Percentiles rank a stretch among this genome's conserved stretches.
Conservation (phyloP, 148 eudicot genomes). For the Selenicereus undatus region DNA sequence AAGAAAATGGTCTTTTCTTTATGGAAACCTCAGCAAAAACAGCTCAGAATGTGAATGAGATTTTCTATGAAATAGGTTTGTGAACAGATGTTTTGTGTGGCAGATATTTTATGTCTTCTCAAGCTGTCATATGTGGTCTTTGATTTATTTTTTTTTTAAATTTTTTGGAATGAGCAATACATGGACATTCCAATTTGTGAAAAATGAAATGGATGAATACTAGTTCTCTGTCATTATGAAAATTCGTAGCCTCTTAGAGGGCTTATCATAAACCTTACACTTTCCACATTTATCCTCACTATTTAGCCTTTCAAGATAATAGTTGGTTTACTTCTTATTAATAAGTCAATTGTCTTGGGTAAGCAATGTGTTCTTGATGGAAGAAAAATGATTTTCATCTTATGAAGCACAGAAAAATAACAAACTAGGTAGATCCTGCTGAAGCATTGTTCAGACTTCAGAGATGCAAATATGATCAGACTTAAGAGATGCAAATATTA, state of each 20-base stretch:
- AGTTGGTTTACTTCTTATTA: background rate
- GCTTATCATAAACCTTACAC: background rate
- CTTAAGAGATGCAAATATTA: no score
- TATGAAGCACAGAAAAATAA: background rate
- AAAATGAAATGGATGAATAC: background rate
- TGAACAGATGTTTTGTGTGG: background rate
- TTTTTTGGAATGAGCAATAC: background rate
- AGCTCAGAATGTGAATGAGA: slow-evolving; percentile 83
- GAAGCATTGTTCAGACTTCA: no score
- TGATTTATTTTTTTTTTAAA: background rate
- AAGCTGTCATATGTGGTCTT: background rate
- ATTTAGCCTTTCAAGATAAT: background rate
- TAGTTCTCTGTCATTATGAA: no score
- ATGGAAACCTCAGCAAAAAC: slow-evolving; percentile 94
- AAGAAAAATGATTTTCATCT: background rate
- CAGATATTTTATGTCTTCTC: background rate
- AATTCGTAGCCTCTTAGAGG: background rate
- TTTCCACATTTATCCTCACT: background rate
- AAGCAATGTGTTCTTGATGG: background rate
- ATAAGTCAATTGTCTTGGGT: background rate
- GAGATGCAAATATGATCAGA: no score
- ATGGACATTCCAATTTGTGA: background rate
- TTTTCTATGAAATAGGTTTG: slow-evolving; percentile 83
- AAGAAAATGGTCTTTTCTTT: slow-evolving; percentile 88
- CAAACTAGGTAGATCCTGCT: no score